Base-by-base conservation (phyloP, 2,329 filamentous ascomycete species). In the Fusarium sterilihyphosum region DNA sequence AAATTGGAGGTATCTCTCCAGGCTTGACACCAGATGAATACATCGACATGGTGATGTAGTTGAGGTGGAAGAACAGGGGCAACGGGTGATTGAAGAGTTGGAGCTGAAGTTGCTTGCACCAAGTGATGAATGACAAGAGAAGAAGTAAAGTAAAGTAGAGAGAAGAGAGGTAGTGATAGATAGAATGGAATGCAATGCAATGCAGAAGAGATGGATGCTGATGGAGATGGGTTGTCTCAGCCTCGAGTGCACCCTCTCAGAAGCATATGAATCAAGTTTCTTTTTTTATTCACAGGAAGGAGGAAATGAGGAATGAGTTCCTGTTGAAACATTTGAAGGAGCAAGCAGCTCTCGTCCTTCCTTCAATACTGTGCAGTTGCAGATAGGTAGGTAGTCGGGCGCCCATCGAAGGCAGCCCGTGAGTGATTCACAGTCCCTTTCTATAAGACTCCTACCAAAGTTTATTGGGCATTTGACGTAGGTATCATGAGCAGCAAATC, bases 1-100 rank as follows among this genome's bases (percentile, higher is more conserved):
- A 81, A 24, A 66, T 60, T 2, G 75, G 75, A 6, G 79, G 75
- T 20, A 66, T n/a, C 24, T 77, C 78, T 54, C 73, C 77, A n/a
- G 78, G 65, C 47, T 77, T 79, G 14, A 73, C 29, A 5, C 63
- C 56, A n/a, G 61, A 61, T 24, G 62, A 62, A 38, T 63, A 47
- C 46, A 49, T 46, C 6, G 68, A 43, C 76, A 78, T 78, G 35
- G 31, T 54, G 40, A 26, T 35, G 20, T 13, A 26, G 43, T 16
- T 46, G 24, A 16, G 10, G 12, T 24, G 38, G 37, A 35, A 41
- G 35, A 31, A 31, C 8, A 10, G 17, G 44, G 13, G 13, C 26
- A 31, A 26, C 38, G 17, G 29, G 18, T 16, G 20, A 58, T 26
- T 35, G 26, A 38, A 29, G 61, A 40, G 38, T 43, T n/a, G 52